Conservation (phyloP, 768 basidiomycete genomes). For the Cystobasidium ongulense region DNA sequence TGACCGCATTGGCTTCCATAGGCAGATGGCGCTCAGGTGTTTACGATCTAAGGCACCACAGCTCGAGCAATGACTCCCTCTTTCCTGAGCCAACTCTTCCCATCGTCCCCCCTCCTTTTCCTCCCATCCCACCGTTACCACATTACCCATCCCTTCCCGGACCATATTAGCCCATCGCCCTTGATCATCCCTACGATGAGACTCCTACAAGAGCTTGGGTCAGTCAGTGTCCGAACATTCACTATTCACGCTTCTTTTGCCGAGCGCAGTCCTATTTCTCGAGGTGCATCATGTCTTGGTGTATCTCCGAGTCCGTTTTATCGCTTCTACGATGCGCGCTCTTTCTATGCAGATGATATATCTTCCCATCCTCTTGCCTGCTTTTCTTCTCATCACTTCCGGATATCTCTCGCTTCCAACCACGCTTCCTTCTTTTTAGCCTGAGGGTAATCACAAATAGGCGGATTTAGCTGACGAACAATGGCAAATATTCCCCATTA, state of each 20-base stretch:
- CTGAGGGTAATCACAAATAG: background rate
- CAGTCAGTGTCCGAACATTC: constrained; percentile 28
- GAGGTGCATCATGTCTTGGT: background rate
- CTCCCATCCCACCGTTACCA: background rate
- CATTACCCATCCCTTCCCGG: background rate
- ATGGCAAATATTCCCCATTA: background rate
- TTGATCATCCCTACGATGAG: background rate
- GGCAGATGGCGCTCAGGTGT: too few species aligned
- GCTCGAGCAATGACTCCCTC: too few species aligned
- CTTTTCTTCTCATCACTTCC: background rate
- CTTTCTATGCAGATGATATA: constrained; percentile 42
- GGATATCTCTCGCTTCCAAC: background rate
- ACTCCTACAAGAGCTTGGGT: constrained; percentile 8
- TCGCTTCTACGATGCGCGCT: constrained; percentile 14
- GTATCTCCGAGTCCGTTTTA: background rate
- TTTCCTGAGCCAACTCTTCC: too few species aligned
- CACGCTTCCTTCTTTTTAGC: background rate
- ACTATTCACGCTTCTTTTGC: constrained; percentile 13
- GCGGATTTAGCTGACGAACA: background rate
- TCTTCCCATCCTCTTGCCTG: background rate
- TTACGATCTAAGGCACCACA: too few species aligned
- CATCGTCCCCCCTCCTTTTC: too few species aligned
- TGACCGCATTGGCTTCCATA: too few species aligned
- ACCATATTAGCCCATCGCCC: background rate
- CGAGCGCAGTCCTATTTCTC: constrained; percentile 11